These are phyloP conservation scores for Tuber borchii DNA, from an alignment of 495 filamentous ascomycete species.

Conservation along the genomic window DNA sequence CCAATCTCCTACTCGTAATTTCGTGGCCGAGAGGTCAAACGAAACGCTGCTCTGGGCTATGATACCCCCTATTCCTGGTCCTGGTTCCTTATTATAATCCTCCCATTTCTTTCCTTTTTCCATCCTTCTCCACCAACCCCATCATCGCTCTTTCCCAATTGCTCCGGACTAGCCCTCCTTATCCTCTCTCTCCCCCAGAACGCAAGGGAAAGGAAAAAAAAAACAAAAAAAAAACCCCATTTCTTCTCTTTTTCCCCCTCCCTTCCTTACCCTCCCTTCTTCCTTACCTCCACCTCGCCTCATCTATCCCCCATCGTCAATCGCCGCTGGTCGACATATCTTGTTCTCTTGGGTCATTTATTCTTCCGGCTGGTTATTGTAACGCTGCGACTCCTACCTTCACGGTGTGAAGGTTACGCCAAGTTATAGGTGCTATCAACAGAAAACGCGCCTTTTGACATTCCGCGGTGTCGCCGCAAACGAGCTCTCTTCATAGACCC, in stretches of 20 bases:
- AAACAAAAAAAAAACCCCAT: not conserved
- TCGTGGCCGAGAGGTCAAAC: not conserved
- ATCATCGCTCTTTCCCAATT: slow-evolving; percentile 7
- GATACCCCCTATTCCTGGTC: not conserved
- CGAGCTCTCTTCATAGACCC: not conserved
- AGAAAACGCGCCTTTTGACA: slow-evolving; percentile 8
- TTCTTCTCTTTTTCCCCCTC: not conserved
- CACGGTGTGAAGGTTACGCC: slow-evolving; percentile 12
- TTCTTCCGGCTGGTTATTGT: slow-evolving; percentile 24
- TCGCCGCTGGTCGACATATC: slow-evolving; percentile 33
- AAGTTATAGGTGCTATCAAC: slow-evolving; percentile 14
- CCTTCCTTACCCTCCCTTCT: slow-evolving; percentile 6
- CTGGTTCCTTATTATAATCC: slow-evolving; percentile 15
- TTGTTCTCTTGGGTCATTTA: slow-evolving; percentile 25
- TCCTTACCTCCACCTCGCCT: not conserved
- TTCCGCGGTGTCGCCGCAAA: not conserved
- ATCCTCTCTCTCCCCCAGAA: not conserved
- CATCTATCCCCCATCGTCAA: slow-evolving; percentile 27
- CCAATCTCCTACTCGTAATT: slow-evolving; percentile 4
- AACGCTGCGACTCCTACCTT: slow-evolving; percentile 18
- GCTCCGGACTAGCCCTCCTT: slow-evolving; percentile 3
- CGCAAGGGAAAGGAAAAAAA: not conserved
- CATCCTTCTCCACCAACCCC: slow-evolving; percentile 16
- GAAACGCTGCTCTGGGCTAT: slow-evolving; percentile 1
- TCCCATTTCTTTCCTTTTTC: slow-evolving; percentile 7